These are phyloP conservation scores for Lyophyllum shimeji DNA, from an alignment of 768 basidiomycete species.

Conservation along the genomic window DNA sequence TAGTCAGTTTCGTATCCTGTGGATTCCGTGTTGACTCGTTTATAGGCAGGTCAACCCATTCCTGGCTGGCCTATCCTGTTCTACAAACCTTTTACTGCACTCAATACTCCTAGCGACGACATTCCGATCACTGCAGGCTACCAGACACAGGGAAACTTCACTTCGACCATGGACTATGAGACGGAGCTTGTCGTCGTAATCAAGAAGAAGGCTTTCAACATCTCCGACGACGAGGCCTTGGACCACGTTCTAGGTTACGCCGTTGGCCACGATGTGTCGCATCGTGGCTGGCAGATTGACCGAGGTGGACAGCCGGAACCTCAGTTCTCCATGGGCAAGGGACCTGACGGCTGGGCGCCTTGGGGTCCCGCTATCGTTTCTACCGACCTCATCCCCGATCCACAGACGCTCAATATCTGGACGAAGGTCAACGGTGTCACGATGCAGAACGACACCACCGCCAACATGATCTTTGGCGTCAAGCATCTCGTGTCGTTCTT, in stretches of 20 bases:
- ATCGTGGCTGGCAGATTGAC: slow-evolving; percentile 44
- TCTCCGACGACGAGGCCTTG: slow-evolving; percentile 38
- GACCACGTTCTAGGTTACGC: slow-evolving; percentile 41
- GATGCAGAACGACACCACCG: slow-evolving; percentile 39
- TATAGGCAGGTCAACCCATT: slow-evolving; percentile 20
- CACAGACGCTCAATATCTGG: slow-evolving; percentile 39
- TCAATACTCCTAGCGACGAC: slow-evolving; percentile 24
- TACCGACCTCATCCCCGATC: slow-evolving; percentile 35
- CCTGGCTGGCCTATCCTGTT: slow-evolving; percentile 25
- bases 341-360: slow-evolving; percentile 42
- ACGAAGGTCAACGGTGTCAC: slow-evolving; percentile 40
- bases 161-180: slow-evolving; percentile 41
- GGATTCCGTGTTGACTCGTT: background rate
- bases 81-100: slow-evolving; percentile 28
- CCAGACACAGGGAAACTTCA: slow-evolving; percentile 40
- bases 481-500: slow-evolving; percentile 40
- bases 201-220: slow-evolving; percentile 42
- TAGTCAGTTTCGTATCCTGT: background rate
- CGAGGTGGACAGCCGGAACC: slow-evolving; percentile 41
- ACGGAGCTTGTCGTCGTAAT: slow-evolving; percentile 42
- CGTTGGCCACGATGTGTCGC: slow-evolving; percentile 41
- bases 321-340: slow-evolving; percentile 44
- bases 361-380: slow-evolving; percentile 40
- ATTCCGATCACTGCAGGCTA: slow-evolving; percentile 23
- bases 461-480: slow-evolving; percentile 42